These are phyloP conservation scores for Dothideomycetes sp. DNA, from an alignment of 2,329 filamentous ascomycete species.

Conservation along the genomic window DNA sequence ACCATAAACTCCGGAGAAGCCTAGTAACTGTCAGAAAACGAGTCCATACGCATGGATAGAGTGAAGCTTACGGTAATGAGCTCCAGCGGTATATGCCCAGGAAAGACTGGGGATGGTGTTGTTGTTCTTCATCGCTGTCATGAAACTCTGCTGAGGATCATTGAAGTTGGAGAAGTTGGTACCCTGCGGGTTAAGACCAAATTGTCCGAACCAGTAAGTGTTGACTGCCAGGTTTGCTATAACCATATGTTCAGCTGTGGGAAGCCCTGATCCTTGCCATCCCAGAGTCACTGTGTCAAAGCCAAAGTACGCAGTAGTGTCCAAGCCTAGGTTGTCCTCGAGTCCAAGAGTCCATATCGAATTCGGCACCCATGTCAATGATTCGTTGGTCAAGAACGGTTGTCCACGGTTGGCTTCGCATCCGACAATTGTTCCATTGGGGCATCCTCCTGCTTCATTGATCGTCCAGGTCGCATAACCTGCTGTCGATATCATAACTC, in stretches of 20 bases:
- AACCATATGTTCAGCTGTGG: slow-evolving; percentile 18
- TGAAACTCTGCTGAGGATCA: slow-evolving; percentile 23
- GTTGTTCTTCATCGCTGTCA: slow-evolving; percentile 20
- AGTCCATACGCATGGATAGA: not conserved
- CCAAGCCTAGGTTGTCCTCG: slow-evolving; percentile 40
- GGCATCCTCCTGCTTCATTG: slow-evolving; percentile 17
- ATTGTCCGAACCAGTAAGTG: slow-evolving; percentile 22
- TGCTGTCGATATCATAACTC: slow-evolving; percentile 21
- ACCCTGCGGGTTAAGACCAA: slow-evolving; percentile 23
- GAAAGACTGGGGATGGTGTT: slow-evolving; percentile 23
- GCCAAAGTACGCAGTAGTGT: slow-evolving; percentile 18
- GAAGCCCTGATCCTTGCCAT: slow-evolving; percentile 22
- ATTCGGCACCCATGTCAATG: slow-evolving; percentile 48
- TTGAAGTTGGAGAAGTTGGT: slow-evolving; percentile 24
- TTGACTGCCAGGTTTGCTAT: slow-evolving; percentile 12
- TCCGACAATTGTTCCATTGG: slow-evolving; percentile 14
- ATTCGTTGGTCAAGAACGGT: slow-evolving; percentile 41
- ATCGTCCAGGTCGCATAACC: slow-evolving; percentile 19
- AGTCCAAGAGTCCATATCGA: slow-evolving; percentile 52
- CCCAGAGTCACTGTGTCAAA: slow-evolving; percentile 24
- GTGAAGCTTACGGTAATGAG: slow-evolving; percentile 19
- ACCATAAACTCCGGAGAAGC: slow-evolving; percentile 22
- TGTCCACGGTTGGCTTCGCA: slow-evolving; percentile 20
- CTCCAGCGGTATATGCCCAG: slow-evolving; percentile 28
- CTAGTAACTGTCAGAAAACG: slow-evolving; percentile 4